These are phyloP conservation scores for Suhomyces anneliseae DNA, from an alignment of 1,139 yeast species.

Conservation along the genomic window DNA sequence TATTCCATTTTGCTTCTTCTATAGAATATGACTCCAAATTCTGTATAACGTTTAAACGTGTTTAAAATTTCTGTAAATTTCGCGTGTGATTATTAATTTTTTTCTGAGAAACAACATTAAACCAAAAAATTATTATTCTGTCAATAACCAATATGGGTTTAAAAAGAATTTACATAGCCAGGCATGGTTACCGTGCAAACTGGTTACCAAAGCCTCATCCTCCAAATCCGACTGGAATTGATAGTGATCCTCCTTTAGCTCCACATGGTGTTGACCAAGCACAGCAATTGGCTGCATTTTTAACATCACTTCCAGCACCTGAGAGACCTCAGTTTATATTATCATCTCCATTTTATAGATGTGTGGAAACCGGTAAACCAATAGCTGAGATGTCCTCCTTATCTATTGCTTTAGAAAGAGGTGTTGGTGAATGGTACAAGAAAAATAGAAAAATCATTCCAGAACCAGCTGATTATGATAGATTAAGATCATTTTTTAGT, in stretches of 20 bases:
- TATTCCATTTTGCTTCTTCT: background rate
- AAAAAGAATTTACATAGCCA: conserved; percentile 49
- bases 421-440: conserved; percentile 72
- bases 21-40: background rate
- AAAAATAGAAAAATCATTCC: conserved; percentile 55
- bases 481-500: conserved; percentile 49
- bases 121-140: background rate
- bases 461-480: conserved; percentile 54
- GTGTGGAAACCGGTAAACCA: conserved; percentile 79
- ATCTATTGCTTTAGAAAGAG: conserved; percentile 65
- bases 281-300: conserved; percentile 60
- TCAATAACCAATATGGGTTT: conserved; percentile 34
- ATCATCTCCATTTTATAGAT: conserved; percentile 85
- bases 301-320: conserved; percentile 34
- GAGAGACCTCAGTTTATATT: conserved; percentile 63
- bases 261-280: conserved; percentile 82
- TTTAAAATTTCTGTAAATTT: too few species aligned
- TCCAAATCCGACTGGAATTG: conserved; percentile 76
- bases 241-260: conserved; percentile 78
- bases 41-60: background rate
- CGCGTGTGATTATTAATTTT: background rate
- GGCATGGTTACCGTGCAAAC: conserved; percentile 80
- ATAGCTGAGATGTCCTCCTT: conserved; percentile 56
- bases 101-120: background rate
- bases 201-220: conserved; percentile 81